Evolutionary conservation across 495 filamentous ascomycete genomes (phyloP), one percentile per base, ranked within the genome.

Genomic region (Cladorrhinum samala): DNA sequence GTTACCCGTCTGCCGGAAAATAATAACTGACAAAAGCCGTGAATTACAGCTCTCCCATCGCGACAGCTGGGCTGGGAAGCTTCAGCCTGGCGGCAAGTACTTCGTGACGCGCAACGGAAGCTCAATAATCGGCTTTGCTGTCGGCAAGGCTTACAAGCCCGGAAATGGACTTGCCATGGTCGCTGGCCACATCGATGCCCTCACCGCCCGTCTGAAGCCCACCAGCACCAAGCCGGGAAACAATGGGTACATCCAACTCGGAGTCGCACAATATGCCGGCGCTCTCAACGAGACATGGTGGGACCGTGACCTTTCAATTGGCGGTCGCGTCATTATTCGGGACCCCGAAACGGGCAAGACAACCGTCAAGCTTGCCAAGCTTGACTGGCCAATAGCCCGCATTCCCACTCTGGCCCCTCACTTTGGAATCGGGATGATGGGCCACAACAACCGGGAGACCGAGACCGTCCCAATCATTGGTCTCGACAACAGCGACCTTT

Each of bases 401-500:
- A 90, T 96, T 57, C 91, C 93, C 11, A 95, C 93, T 1, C 77
- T 98, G 5, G 93, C 93, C 33, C 89, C 89, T 33, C 93, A 98
- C 68, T 98, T 98, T 59, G 93, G 93, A 20, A 77, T 85, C 25
- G 80, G 85, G 8, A 83, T 91, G 44, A 70, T 79, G 50, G 90
- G 88, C 1, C 80, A 81, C 7, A 87, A 88, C 67, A 98, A 98
- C 67, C 77, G 74, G 58, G 93, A 98, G 73, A 96, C 93, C 3
- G 84, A 98, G 63, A 90, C 91, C 74, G 89, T 95, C 3, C 93
- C 93, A 9, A 91, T 96, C 46, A 87, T 96, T 57, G 93, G 91
- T 4, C 77, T 96, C 42, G 91, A 96, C 60, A 84, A 83, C 70
- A 83, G 83, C 9, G 81, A 86, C 57, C 61, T 81, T 18, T 46